These are phyloP conservation scores for Alternaria brassicicola DNA, from an alignment of 2,329 filamentous ascomycete genomes.

Conservation along the genomic window DNA sequence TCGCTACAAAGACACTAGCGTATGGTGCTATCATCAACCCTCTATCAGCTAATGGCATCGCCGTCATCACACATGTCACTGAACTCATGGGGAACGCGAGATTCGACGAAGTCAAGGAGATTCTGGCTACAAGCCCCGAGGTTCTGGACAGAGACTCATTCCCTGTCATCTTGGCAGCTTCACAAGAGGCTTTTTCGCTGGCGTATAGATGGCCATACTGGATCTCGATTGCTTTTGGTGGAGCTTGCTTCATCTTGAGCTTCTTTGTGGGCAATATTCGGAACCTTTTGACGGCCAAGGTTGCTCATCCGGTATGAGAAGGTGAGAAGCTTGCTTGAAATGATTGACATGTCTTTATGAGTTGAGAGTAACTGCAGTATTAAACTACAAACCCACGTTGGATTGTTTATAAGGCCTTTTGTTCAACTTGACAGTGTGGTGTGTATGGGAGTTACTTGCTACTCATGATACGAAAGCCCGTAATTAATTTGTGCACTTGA, in stretches of 20 bases:
- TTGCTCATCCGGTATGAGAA: conserved; percentile 19
- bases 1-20: conserved; percentile 54
- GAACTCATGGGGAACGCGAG: conserved; percentile 51
- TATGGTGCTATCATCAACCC: conserved; percentile 54
- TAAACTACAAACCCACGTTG: neutral
- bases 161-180: conserved; percentile 56
- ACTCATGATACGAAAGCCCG: neutral
- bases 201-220: conserved; percentile 68
- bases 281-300: conserved; percentile 22
- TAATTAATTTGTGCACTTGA: neutral
- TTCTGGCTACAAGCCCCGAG: conserved; percentile 53
- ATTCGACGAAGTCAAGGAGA: conserved; percentile 47
- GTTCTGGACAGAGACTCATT: conserved; percentile 54
- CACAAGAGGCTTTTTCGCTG: conserved; percentile 62
- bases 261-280: conserved; percentile 65
- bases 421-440: neutral
- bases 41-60: conserved; percentile 46
- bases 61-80: conserved; percentile 55
- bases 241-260: conserved; percentile 61
- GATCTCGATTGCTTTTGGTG: conserved; percentile 67
- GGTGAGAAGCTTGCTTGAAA: neutral
- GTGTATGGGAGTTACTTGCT: too few relatives aligned
- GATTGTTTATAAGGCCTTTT: too few relatives aligned
- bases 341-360: neutral
- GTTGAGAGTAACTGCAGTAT: neutral